phyloP scores from a whole-genome alignment of 2,329 filamentous ascomycete species.

The Cryphonectria radicalis region DNA sequence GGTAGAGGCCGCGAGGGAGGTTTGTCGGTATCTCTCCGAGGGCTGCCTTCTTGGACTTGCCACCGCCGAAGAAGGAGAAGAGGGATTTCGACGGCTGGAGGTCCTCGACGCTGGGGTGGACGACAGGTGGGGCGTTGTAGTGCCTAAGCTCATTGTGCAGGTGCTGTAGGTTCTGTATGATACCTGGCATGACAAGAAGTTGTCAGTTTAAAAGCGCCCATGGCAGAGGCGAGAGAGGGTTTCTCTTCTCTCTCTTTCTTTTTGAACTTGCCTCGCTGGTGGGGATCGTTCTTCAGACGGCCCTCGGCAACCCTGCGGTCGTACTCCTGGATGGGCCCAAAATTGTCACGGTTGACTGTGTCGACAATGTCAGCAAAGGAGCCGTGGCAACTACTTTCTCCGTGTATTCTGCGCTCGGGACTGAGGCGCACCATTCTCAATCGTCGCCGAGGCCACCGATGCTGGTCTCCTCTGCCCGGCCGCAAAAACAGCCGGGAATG shows the following conservation, averaged over 20 bases:
- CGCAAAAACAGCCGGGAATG: constrained; percentile 28
- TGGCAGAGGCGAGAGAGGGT: neutral
- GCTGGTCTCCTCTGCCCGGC: constrained; percentile 30
- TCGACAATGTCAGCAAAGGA: constrained; percentile 4
- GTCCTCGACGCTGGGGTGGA: constrained; percentile 77
- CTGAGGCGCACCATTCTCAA: constrained; percentile 30
- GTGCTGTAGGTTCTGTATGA: constrained; percentile 87
- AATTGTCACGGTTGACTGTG: constrained; percentile 40
- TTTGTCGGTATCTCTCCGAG: constrained; percentile 66
- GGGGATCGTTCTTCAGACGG: constrained; percentile 80
- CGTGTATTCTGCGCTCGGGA: neutral
- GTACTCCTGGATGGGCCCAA: constrained; percentile 86
- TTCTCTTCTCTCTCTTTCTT: neutral
- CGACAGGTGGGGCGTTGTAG: constrained; percentile 75
- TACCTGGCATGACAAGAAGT: constrained; percentile 55
- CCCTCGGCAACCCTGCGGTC: constrained; percentile 77
- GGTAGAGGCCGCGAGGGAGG: constrained; percentile 86
- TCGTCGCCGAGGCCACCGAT: constrained; percentile 31
- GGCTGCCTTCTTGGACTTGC: constrained; percentile 43
- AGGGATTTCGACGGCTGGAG: constrained; percentile 61
- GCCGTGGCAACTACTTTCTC: neutral
- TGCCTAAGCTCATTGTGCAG: constrained; percentile 79
- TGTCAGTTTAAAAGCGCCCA: constrained; percentile 27
- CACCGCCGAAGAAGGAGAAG: constrained; percentile 66
- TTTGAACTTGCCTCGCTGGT: constrained; percentile 74